Evolutionary conservation across 768 basidiomycete species (phyloP).

Genomic region (Phanerodontia chrysosporium): DNA sequence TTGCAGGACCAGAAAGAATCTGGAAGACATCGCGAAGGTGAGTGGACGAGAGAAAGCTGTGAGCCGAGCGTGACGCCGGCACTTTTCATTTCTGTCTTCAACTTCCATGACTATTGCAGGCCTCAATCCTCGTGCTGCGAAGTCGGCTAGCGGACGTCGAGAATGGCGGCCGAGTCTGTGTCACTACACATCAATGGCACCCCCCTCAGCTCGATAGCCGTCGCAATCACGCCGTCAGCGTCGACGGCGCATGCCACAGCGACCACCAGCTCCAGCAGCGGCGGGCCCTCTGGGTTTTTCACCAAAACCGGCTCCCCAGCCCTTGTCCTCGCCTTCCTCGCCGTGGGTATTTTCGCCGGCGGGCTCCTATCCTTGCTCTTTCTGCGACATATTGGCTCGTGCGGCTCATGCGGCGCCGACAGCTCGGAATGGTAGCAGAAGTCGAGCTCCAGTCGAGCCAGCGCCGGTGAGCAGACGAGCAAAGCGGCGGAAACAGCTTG

Average conservation of each 20-base stretch:
- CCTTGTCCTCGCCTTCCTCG: conserved; percentile 57
- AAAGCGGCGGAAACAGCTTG: not conserved
- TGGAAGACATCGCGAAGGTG: not conserved
- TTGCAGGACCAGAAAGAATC: not conserved
- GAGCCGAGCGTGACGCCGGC: not conserved
- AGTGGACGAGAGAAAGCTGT: not conserved
- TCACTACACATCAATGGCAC: not conserved
- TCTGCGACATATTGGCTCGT: conserved; percentile 15
- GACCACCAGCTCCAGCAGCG: not conserved
- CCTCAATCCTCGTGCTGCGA: not conserved
- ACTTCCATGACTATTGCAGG: not conserved
- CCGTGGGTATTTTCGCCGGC: conserved; percentile 51
- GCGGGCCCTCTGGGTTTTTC: not conserved
- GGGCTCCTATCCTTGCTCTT: conserved; percentile 46
- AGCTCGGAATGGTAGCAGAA: not conserved
- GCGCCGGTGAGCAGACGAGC: not conserved
- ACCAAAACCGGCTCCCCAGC: conserved; percentile 35
- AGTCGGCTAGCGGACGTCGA: not conserved
- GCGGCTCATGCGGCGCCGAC: conserved; percentile 2
- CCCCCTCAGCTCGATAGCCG: not conserved
- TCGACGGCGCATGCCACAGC: not conserved
- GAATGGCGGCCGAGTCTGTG: not conserved
- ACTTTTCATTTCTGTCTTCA: not conserved
- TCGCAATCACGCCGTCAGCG: not conserved
- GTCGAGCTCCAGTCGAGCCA: not conserved